Evolutionary conservation across 2,329 filamentous ascomycete species (phyloP).

Genomic region (Xylaria sp.): DNA sequence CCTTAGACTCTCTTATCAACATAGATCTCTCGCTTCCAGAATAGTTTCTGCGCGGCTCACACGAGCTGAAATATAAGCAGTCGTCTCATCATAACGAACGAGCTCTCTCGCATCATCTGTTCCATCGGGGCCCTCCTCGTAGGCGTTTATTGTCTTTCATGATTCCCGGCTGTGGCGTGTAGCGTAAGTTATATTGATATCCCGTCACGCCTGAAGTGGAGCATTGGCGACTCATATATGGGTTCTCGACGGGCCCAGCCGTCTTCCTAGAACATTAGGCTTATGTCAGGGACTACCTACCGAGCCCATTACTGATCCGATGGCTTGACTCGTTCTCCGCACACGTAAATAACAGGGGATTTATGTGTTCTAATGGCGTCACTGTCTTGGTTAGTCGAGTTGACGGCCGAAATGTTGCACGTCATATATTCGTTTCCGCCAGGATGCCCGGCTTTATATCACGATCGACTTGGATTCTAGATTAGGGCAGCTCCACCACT

Average conservation of each 20-base stretch:
- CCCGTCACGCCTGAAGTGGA: neutral
- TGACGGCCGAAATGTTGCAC: neutral
- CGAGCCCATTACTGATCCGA: neutral
- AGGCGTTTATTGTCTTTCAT: neutral
- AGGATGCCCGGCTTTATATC: slow-evolving; percentile 6
- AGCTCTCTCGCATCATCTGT: neutral
- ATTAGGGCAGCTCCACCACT: neutral
- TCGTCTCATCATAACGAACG: neutral
- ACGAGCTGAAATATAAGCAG: neutral
- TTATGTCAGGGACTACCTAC: neutral
- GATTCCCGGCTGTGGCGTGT: neutral
- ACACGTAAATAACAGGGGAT: neutral
- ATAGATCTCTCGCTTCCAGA: neutral
- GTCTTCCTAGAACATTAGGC: neutral
- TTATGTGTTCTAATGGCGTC: neutral
- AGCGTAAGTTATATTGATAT: slow-evolving; percentile 1
- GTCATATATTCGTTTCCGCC: neutral
- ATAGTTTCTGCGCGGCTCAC: neutral
- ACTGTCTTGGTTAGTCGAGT: neutral
- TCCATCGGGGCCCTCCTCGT: neutral
- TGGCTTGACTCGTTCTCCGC: neutral
- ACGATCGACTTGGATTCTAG: slow-evolving; percentile 1
- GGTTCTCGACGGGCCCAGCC: neutral
- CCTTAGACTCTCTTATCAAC: neutral
- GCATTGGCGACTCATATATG: neutral